These are phyloP conservation scores for Russula earlei DNA, from an alignment of 768 basidiomycete species.

Conservation along the genomic window DNA sequence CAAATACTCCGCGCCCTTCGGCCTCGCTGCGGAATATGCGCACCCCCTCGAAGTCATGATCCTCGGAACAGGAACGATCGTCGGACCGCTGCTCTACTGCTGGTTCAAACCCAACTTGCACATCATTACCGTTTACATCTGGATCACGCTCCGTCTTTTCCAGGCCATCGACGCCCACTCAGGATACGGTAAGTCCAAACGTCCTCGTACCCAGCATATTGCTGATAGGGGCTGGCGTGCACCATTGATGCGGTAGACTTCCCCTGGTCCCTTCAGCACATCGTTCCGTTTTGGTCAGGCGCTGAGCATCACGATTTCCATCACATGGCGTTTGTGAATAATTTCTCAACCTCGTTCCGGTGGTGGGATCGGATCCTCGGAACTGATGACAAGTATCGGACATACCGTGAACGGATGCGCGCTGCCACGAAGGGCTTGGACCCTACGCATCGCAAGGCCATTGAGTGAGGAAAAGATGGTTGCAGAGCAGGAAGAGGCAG, in stretches of 20 bases:
- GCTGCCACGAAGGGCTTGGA: conserved; percentile 39
- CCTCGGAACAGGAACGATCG: conserved; percentile 85
- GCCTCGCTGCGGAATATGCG: conserved; percentile 95
- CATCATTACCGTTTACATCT: conserved; percentile 86
- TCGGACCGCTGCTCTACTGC: conserved; percentile 82
- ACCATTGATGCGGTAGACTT: conserved; percentile 52
- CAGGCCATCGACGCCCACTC: conserved; percentile 97
- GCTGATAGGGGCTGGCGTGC: not conserved
- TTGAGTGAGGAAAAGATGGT: conserved; percentile 60
- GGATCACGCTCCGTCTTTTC: conserved; percentile 91
- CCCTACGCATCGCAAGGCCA: conserved; percentile 40
- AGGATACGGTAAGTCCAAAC: conserved; percentile 60
- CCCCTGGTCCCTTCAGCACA: conserved; percentile 92
- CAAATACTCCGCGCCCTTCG: conserved; percentile 94
- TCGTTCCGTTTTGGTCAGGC: conserved; percentile 93
- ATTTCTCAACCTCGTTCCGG: conserved; percentile 89
- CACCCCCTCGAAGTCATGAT: conserved; percentile 96
- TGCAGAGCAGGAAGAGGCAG: conserved; percentile 66
- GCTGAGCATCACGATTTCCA: conserved; percentile 99
- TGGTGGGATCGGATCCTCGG: conserved; percentile 88
- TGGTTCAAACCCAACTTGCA: conserved; percentile 70
- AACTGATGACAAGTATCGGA: conserved; percentile 84
- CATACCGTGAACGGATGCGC: conserved; percentile 59
- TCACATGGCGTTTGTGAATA: conserved; percentile 93
- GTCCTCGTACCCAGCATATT: not conserved